phyloP scores from a whole-genome alignment of 805 yeast genomes.

The Metschnikowia vanudenii region DNA sequence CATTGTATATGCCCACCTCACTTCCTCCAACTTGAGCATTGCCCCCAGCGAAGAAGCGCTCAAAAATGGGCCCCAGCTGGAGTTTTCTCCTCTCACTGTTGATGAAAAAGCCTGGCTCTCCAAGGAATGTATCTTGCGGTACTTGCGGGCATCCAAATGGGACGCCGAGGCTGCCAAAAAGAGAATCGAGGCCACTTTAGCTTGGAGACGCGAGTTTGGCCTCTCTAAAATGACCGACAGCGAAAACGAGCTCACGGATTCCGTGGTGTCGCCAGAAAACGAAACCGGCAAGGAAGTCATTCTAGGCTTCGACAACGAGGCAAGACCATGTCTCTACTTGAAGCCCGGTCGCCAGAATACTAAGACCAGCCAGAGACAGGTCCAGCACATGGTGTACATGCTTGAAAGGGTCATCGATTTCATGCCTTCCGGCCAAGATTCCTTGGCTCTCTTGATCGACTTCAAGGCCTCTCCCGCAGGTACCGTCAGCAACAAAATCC shows the following conservation, averaged over 20 bases:
- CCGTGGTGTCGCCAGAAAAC: constrained; percentile 61
- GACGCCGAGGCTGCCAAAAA: constrained; percentile 62
- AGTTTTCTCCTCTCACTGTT: constrained; percentile 25
- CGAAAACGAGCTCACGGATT: constrained; percentile 53
- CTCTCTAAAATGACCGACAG: constrained; percentile 41
- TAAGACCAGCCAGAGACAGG: constrained; percentile 83
- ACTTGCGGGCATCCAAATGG: constrained; percentile 95
- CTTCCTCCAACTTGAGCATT: constrained; percentile 47
- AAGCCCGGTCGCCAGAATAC: constrained; percentile 97
- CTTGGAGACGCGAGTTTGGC: constrained; percentile 96
- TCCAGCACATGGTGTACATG: constrained; percentile 93
- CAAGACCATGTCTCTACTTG: constrained; percentile 88
- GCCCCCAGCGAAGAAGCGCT: constrained; percentile 51
- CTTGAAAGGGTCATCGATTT: constrained; percentile 88
- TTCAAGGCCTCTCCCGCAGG: constrained; percentile 75
- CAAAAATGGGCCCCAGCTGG: constrained; percentile 37
- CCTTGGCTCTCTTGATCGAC: constrained; percentile 86
- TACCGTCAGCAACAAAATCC: constrained; percentile 65
- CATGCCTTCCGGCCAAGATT: constrained; percentile 97
- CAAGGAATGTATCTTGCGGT: constrained; percentile 85
- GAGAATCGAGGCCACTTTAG: constrained; percentile 72
- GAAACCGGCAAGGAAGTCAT: constrained; percentile 92
- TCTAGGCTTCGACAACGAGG: constrained; percentile 84
- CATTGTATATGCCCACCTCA: constrained; percentile 64
- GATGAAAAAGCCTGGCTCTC: constrained; percentile 90